Base-by-base conservation (phyloP, 2,329 filamentous ascomycete species). In the Penicillium thymicola region DNA sequence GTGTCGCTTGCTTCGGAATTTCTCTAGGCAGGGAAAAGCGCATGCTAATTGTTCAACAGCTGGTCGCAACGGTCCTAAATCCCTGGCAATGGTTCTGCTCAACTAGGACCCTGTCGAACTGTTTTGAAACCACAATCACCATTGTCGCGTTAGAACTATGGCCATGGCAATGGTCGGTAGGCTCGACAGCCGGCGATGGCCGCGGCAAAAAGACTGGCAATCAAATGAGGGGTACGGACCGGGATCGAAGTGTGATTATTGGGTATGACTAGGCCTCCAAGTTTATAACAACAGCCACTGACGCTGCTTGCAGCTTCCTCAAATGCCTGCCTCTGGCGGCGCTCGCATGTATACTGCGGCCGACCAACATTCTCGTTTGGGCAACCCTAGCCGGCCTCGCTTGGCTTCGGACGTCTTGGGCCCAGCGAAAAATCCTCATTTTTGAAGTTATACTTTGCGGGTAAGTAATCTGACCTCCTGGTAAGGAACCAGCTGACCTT, bases 21-120 rank as follows among this genome's bases (percentile, higher is more conserved):
- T 7, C 7, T 27, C 49, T 11, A 3, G 30, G 18, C 43, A 23
- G 34, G 30, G 21, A 23, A 51, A 43, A 41, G 52, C 34, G 21
- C 40, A 43, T 50, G 54, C 58, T 72, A 58, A 72, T 57, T 7
- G 32, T 53, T 49, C 60, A 62, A 57, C 72, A 92, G 87, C 79
- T 96, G 44, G 81, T 83, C 57, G 81, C 94, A 75, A 87, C 86
- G 3, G 73, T 89, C 42, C 78, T 86, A 67, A 96, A 86, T 73
- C 90, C 94, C 7, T 99, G 94, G 92, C 91, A 97, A 72, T 97
- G 90, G 90, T 97, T 94, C 75, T 94, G 89, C 75, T 94, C 92
- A 1, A 93, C 92, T 0, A 84, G 94, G 45, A 96, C 94, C 0
- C 88, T 99, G 69, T 97, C 93, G 53, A 99, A 99, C 76, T 94